These are phyloP conservation scores for Datisca glomerata DNA, from an alignment of 306 rosid genomes.

Conservation along the genomic window DNA sequence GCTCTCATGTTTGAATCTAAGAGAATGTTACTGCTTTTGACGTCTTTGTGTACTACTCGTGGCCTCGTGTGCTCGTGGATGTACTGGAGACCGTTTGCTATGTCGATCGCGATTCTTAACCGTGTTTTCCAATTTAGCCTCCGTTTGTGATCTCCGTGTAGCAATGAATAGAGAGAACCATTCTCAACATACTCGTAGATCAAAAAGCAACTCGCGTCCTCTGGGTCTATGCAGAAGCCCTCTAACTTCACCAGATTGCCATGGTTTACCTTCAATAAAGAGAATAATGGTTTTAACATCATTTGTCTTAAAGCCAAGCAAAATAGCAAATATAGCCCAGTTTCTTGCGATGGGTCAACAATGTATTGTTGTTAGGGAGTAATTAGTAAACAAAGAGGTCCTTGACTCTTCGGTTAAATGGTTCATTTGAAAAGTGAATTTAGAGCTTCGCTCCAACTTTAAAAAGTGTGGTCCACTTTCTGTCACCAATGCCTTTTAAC, in stretches of 20 bases:
- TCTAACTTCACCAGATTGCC: constrained; percentile 90
- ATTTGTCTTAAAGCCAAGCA: not conserved
- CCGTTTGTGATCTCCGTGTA: constrained; percentile 31
- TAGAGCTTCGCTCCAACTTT: no score
- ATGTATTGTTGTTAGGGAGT: no score
- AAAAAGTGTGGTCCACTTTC: no score
- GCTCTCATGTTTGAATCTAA: constrained; percentile 74
- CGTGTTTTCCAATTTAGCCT: constrained; percentile 60
- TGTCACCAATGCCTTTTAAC: no score
- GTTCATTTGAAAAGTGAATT: no score
- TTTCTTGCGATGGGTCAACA: no score
- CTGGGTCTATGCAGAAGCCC: constrained; percentile 78
- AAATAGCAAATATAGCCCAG: not conserved
- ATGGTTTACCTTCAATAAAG: constrained; percentile 67
- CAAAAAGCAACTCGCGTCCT: constrained; percentile 61
- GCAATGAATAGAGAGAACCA: constrained; percentile 70
- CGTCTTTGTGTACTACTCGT: constrained; percentile 85
- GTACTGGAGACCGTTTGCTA: constrained; percentile 84
- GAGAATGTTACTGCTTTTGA: constrained; percentile 85
- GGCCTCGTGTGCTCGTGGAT: constrained; percentile 98
- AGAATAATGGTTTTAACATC: not conserved
- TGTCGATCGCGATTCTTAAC: constrained; percentile 57
- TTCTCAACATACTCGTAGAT: constrained; percentile 76
- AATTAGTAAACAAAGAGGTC: no score
- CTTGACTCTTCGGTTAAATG: no score